phyloP scores from a whole-genome alignment of 306 rosid species.

The Astragalus glycyphyllos region DNA sequence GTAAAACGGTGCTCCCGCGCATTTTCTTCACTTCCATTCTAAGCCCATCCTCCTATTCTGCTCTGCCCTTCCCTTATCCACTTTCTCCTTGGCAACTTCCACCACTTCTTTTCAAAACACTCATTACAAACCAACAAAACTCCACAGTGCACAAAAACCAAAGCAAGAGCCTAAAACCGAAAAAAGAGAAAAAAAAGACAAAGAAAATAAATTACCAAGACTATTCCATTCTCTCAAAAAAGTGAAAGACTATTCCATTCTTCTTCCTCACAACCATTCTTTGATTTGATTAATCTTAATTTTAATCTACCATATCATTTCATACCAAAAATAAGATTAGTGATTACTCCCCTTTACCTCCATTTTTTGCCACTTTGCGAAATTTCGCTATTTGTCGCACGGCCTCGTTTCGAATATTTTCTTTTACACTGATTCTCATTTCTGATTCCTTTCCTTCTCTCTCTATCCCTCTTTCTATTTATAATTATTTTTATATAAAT shows the following conservation, averaged over 20 bases:
- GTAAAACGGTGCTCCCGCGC: slow-evolving; percentile 26
- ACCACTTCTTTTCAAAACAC: background rate
- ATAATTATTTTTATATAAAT: background rate
- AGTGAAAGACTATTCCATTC: too few relatives aligned
- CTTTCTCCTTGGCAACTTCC: background rate
- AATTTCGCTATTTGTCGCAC: slow-evolving; percentile 9
- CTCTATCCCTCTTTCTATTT: background rate
- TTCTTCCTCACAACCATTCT: background rate
- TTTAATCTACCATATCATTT: background rate
- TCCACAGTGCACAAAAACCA: background rate
- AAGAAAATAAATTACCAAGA: background rate
- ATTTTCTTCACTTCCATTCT: slow-evolving; percentile 1
- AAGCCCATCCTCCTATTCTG: background rate
- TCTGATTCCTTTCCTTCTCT: background rate
- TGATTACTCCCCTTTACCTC: background rate
- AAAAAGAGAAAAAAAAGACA: background rate
- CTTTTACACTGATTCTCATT: slow-evolving; percentile 16
- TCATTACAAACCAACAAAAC: background rate
- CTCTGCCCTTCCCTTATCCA: background rate
- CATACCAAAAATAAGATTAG: background rate
- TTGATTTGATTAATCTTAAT: background rate
- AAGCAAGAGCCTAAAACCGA: background rate
- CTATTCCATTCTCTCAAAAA: background rate
- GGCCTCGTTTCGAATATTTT: slow-evolving; percentile 33
- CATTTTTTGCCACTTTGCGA: background rate